These are phyloP conservation scores for Kuraishia hungarica DNA, from an alignment of 805 yeast genomes.

Conservation along the genomic window DNA sequence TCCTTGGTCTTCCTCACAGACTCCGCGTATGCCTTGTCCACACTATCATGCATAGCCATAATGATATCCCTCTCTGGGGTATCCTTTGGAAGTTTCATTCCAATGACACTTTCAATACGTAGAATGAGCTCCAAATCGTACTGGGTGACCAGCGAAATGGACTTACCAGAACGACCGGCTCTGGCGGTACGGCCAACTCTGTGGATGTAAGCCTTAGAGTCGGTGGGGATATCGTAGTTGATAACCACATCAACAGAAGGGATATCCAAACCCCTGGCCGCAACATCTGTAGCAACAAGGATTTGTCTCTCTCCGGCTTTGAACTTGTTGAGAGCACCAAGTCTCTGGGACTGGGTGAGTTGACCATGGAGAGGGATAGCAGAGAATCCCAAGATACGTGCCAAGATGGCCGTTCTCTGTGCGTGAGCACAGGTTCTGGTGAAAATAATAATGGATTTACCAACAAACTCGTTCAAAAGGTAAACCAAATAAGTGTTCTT, in stretches of 20 bases:
- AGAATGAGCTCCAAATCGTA: slow-evolving; percentile 86
- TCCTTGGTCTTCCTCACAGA: slow-evolving; percentile 77
- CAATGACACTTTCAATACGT: slow-evolving; percentile 82
- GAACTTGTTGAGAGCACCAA: slow-evolving; percentile 74
- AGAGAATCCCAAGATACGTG: slow-evolving; percentile 74
- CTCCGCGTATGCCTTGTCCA: slow-evolving; percentile 86
- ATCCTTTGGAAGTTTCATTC: slow-evolving; percentile 77
- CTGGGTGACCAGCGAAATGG: slow-evolving; percentile 85
- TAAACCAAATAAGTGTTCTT: slow-evolving; percentile 84
- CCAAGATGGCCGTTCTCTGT: slow-evolving; percentile 77
- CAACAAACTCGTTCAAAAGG: slow-evolving; percentile 70
- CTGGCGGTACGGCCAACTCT: slow-evolving; percentile 98
- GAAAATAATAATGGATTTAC: slow-evolving; percentile 83
- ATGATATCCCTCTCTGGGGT: slow-evolving; percentile 71
- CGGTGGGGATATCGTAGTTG: slow-evolving; percentile 91
- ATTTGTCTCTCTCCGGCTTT: slow-evolving; percentile 64
- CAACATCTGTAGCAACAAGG: slow-evolving; percentile 83
- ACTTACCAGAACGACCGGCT: slow-evolving; percentile 84
- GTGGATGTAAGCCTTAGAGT: slow-evolving; percentile 93
- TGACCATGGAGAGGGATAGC: slow-evolving; percentile 96
- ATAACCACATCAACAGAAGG: slow-evolving; percentile 87
- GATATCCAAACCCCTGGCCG: slow-evolving; percentile 94
- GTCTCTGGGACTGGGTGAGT: slow-evolving; percentile 72
- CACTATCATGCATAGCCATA: slow-evolving; percentile 71
- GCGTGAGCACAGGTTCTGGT: slow-evolving; percentile 95